Percentiles rank a stretch among this genome's conserved stretches.
Evolutionary conservation across 2,329 filamentous ascomycete genomes (phyloP).

Genomic region (Helotiales sp.): DNA sequence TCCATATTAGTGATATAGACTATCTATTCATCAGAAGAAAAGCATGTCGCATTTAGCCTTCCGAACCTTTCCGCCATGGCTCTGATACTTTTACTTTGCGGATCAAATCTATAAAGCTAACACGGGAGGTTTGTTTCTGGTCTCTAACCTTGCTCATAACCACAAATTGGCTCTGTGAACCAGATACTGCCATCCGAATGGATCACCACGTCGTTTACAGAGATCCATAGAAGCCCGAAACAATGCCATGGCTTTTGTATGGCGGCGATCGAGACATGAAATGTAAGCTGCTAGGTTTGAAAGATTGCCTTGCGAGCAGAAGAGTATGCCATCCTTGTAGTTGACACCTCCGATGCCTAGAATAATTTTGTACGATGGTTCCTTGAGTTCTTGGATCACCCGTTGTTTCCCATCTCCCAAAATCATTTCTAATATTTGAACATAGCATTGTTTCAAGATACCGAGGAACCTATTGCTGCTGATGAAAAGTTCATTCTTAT

Average conservation of each 20-base stretch:
- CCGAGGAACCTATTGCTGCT: slow-evolving; percentile 17
- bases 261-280: slow-evolving; percentile 22
- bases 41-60: slow-evolving; percentile 57
- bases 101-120: slow-evolving; percentile 59
- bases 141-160: slow-evolving; percentile 57
- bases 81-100: slow-evolving; percentile 48
- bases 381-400: slow-evolving; percentile 2
- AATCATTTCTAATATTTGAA: slow-evolving; percentile 21
- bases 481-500: slow-evolving; percentile 18
- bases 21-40: slow-evolving; percentile 52
- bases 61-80: slow-evolving; percentile 59
- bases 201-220: slow-evolving; percentile 58
- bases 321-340: slow-evolving; percentile 27
- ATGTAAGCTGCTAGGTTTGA: slow-evolving; percentile 18
- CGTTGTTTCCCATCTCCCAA: slow-evolving; percentile 25
- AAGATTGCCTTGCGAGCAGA: slow-evolving; percentile 26
- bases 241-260: slow-evolving; percentile 40
- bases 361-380: slow-evolving; percentile 15
- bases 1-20: slow-evolving; percentile 59
- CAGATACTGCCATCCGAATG: slow-evolving; percentile 58
- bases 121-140: slow-evolving; percentile 52
- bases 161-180: slow-evolving; percentile 64
- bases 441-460: slow-evolving; percentile 8
- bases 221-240: slow-evolving; percentile 61
- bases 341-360: slow-evolving; percentile 26